phyloP scores from a whole-genome alignment of 2,329 filamentous ascomycete genomes.

The Pseudocercospora crystallina region DNA sequence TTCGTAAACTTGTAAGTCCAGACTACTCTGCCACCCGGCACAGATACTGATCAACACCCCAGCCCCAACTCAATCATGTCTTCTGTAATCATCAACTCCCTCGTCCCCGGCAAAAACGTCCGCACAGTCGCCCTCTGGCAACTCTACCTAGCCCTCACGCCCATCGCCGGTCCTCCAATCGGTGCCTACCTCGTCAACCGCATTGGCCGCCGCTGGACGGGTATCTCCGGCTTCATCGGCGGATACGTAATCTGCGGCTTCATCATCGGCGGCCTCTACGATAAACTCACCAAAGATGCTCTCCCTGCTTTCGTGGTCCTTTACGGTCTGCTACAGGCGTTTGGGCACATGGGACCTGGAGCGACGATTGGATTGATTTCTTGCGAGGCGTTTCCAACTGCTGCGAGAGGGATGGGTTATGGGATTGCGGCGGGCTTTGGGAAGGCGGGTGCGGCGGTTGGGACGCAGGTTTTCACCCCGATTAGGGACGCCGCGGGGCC shows the following conservation, averaged over 20 bases:
- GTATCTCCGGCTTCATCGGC: constrained; percentile 50
- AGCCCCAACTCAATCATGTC: constrained; percentile 49
- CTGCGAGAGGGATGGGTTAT: constrained; percentile 53
- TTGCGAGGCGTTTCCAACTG: constrained; percentile 54
- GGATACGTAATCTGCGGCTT: constrained; percentile 55
- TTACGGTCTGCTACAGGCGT: constrained; percentile 54
- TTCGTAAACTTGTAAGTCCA: constrained; percentile 50
- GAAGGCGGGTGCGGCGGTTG: constrained; percentile 53
- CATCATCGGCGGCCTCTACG: constrained; percentile 52
- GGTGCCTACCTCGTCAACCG: constrained; percentile 51
- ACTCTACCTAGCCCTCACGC: constrained; percentile 46
- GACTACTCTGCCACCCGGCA: constrained; percentile 39
- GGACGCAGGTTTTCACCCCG: constrained; percentile 53
- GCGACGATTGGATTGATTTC: constrained; percentile 53
- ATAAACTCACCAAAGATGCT: constrained; percentile 45
- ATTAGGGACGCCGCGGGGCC: constrained; percentile 35
- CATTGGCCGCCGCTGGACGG: constrained; percentile 52
- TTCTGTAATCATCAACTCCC: constrained; percentile 42
- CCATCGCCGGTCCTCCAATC: constrained; percentile 52
- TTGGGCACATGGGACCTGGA: constrained; percentile 52
- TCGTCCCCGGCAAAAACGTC: constrained; percentile 38
- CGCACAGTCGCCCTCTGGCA: constrained; percentile 51
- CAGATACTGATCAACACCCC: constrained; percentile 39
- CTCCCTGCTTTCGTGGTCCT: constrained; percentile 54
- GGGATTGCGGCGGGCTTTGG: constrained; percentile 54